Evolutionary conservation across 768 basidiomycete species (phyloP), one percentile per base, ranked within the genome.

Genomic region (Amanita rimosa): DNA sequence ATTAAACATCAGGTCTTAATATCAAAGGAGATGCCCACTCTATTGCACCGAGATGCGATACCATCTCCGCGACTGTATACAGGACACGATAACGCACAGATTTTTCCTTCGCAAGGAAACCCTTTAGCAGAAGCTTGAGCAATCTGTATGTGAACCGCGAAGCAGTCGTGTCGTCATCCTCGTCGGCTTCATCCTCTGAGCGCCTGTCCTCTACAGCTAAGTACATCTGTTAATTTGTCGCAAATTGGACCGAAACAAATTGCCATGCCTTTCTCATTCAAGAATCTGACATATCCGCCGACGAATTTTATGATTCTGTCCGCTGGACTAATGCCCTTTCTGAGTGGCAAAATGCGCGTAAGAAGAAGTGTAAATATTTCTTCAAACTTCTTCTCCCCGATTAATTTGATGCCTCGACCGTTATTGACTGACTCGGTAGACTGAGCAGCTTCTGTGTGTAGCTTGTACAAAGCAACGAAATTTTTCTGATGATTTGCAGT

Each of bases 401-500:
- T 70, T 14, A 86, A 71, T 56, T 77, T 83, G 45, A 62, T 39
- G 3, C 37, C 54, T 39, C 62, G 66, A 7, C 78, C 77, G 44
- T 74, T 70, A 29, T 69, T 66, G n/a, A 75, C 59, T 2, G 67
- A 49, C 52, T 82, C 71, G 2, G 68, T 76, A 54, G 71, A 67
- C 11, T 66, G 56, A 1, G 82, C 78, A 8, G 82, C 83, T 46
- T 84, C 73, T 3, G 65, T 49, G 49, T 94, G 90, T 36, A 94
- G 64, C 62, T 90, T 90, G 69, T 88, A 72, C 3, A 96, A 74
- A 0, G 81, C 79, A 36, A 90, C 82, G 44, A 83, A 69, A 65
- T 96, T 95, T 72, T 96, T 96, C 53, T 83, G 81, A 63, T 97
- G 93, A 61, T 89, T 92, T 7, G 86, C 80, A 11, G 72, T 63